Percentiles rank a stretch among this genome's conserved stretches.
These are phyloP conservation scores for Gnomoniopsis smithogilvyi DNA, from an alignment of 2,329 filamentous ascomycete species.

Conservation along the genomic window DNA sequence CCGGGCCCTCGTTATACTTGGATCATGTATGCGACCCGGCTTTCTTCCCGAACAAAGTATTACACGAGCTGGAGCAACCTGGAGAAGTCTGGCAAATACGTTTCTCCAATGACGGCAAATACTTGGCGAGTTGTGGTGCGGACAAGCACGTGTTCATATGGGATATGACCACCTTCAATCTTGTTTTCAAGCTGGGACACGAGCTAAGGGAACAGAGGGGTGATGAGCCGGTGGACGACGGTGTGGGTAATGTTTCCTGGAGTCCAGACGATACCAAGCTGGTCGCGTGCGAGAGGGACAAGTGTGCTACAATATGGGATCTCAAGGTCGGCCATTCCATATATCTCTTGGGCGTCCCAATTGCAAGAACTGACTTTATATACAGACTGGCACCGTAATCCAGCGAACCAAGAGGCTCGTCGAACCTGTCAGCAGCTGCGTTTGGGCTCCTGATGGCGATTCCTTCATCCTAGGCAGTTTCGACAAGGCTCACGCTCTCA, in stretches of 20 bases:
- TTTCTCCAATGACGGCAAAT: conserved; percentile 84
- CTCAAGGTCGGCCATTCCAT: conserved; percentile 49
- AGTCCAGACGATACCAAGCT: conserved; percentile 87
- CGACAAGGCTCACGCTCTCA: conserved; percentile 63
- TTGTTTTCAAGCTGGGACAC: conserved; percentile 65
- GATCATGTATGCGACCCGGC: conserved; percentile 81
- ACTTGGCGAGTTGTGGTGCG: conserved; percentile 77
- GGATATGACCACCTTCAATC: conserved; percentile 67
- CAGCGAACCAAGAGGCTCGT: conserved; percentile 66
- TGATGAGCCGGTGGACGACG: conserved; percentile 31
- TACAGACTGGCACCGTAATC: conserved; percentile 60
- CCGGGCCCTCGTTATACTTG: conserved; percentile 79
- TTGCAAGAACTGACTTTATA: not conserved
- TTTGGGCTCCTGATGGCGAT: conserved; percentile 79
- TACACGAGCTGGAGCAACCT: conserved; percentile 68
- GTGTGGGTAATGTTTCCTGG: conserved; percentile 82
- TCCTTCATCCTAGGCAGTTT: conserved; percentile 79
- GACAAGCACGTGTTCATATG: conserved; percentile 78
- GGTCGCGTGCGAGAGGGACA: conserved; percentile 77
- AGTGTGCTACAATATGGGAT: conserved; percentile 73
- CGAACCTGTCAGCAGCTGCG: conserved; percentile 84
- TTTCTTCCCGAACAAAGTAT: conserved; percentile 72
- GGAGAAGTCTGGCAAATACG: conserved; percentile 90
- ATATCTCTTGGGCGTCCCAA: not conserved
- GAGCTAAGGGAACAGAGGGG: conserved; percentile 26